phyloP scores from a whole-genome alignment of 768 basidiomycete genomes.

The Gloeostereum incarnatum region DNA sequence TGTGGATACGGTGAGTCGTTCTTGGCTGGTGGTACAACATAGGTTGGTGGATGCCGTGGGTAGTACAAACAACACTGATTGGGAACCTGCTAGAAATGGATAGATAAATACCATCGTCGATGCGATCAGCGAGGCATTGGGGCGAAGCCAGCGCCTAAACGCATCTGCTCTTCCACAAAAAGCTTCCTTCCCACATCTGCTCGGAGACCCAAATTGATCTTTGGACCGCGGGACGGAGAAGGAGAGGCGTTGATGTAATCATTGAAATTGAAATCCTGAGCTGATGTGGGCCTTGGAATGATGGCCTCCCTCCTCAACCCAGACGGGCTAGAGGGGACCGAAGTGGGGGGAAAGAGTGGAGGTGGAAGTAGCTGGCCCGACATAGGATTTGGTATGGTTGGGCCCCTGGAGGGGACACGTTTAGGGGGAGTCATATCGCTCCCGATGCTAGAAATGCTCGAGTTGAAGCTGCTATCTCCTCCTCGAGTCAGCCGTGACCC shows the following conservation, averaged over 20 bases:
- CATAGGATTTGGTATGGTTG: constrained; percentile 6
- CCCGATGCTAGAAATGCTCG: constrained; percentile 31
- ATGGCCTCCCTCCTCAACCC: constrained; percentile 7
- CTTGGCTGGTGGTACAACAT: too few species aligned
- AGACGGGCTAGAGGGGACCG: constrained; percentile 14
- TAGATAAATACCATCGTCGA: too few species aligned
- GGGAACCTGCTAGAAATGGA: too few species aligned
- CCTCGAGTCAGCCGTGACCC: constrained; percentile 15
- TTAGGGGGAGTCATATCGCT: too few species aligned
- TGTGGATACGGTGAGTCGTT: too few species aligned
- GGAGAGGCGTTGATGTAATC: constrained; percentile 73
- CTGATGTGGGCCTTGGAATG: constrained; percentile 5
- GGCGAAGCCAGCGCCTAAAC: too few species aligned
- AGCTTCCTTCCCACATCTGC: constrained; percentile 59
- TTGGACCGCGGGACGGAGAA: constrained; percentile 24
- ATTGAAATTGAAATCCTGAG: constrained; percentile 52
- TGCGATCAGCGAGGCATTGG: too few species aligned
- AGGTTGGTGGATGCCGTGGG: too few species aligned
- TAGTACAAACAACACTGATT: too few species aligned
- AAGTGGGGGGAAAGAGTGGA: too few species aligned
- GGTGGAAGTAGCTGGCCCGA: constrained; percentile 23
- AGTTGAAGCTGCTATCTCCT: constrained; percentile 32
- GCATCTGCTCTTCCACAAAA: constrained; percentile 63
- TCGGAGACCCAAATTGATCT: constrained; percentile 39
- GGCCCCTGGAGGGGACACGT: constrained; percentile 7